Conservation (phyloP, 192 early-diverging fungal species). For the Linnemannia schmuckeri region DNA sequence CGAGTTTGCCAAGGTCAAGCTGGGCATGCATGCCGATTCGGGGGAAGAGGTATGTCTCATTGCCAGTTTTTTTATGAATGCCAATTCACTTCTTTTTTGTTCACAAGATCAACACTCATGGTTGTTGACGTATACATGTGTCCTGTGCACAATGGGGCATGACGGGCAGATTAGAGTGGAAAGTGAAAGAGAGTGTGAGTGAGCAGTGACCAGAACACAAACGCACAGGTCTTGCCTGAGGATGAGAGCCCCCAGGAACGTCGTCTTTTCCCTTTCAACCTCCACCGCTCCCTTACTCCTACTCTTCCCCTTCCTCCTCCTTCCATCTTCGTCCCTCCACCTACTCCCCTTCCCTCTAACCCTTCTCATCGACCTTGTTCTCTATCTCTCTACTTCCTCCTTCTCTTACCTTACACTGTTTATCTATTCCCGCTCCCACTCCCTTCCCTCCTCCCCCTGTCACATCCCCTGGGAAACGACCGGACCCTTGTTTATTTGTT, state of each 20-base stretch:
- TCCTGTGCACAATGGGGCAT: background rate
- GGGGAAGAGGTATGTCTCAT: slow-evolving; percentile 71
- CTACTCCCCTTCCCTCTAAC: background rate
- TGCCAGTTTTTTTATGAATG: background rate
- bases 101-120: background rate
- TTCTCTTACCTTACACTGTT: background rate
- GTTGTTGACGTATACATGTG: slow-evolving; percentile 1
- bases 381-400: background rate
- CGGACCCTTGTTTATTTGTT: background rate
- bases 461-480: background rate
- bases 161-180: background rate
- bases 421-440: background rate
- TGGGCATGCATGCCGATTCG: slow-evolving; percentile 86
- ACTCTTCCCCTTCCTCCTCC: background rate
- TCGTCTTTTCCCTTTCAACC: background rate
- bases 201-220: background rate
- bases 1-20: slow-evolving; percentile 98
- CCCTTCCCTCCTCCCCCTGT: background rate
- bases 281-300: background rate
- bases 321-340: background rate
- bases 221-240: background rate
- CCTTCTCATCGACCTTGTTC: background rate
- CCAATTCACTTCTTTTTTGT: background rate
- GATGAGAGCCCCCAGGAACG: background rate
- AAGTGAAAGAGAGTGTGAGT: background rate